These are phyloP conservation scores for Earliella scabrosa DNA, from an alignment of 1,284 basidiomycete species.

Conservation along the genomic window DNA sequence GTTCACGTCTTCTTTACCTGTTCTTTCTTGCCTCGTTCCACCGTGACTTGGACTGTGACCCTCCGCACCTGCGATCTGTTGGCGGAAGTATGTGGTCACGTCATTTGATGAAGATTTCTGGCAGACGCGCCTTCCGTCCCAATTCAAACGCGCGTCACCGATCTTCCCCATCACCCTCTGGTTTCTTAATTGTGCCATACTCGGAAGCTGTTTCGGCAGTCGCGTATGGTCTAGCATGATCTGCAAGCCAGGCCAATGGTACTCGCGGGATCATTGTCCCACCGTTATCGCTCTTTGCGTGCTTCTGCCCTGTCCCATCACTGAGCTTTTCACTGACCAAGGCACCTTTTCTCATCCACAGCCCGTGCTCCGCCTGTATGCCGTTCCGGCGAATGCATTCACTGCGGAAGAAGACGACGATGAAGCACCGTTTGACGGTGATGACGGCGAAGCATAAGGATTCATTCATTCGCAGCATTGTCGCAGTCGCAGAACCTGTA, in stretches of 20 bases:
- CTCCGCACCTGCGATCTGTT: slow-evolving; percentile 7
- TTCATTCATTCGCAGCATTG: neutral
- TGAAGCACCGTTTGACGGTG: slow-evolving; percentile 55
- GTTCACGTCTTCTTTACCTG: slow-evolving; percentile 9
- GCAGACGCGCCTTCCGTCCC: neutral
- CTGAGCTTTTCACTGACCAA: slow-evolving; percentile 8
- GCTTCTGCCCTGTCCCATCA: neutral
- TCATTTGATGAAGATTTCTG: slow-evolving; percentile 14
- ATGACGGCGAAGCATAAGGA: slow-evolving; percentile 45
- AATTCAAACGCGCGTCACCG: slow-evolving; percentile 2
- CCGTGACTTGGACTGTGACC: neutral
- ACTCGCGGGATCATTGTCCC: slow-evolving; percentile 11
- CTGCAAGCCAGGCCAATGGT: slow-evolving; percentile 1
- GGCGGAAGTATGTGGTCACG: slow-evolving; percentile 9
- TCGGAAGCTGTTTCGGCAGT: slow-evolving; percentile 8
- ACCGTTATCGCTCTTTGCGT: slow-evolving; percentile 6
- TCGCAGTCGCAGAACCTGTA: neutral
- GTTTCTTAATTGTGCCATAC: slow-evolving; percentile 6
- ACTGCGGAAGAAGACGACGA: slow-evolving; percentile 63
- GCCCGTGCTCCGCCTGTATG: slow-evolving; percentile 94
- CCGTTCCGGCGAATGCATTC: slow-evolving; percentile 89
- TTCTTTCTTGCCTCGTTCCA: slow-evolving; percentile 1
- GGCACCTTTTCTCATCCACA: slow-evolving; percentile 38
- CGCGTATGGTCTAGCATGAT: slow-evolving; percentile 8
- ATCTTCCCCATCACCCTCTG: slow-evolving; percentile 15